Evolutionary conservation across 2,329 filamentous ascomycete species (phyloP), one percentile per base, ranked within the genome.

Genomic region (Fusarium sp.): DNA sequence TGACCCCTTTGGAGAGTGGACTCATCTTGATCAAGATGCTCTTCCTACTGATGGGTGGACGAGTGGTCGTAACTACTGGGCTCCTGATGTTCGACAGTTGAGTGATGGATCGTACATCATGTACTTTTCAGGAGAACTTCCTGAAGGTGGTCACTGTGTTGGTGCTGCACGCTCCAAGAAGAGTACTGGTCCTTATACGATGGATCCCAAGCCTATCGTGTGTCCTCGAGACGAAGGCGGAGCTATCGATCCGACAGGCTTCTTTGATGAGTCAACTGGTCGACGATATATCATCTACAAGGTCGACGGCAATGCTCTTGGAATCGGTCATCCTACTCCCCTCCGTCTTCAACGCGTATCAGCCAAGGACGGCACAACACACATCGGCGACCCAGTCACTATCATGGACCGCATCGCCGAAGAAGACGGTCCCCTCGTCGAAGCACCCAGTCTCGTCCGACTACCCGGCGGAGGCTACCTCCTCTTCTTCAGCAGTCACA

Each of bases 251-350:
- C 84, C 91, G 0, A 84, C 88, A 0, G 90, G 88, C 4, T 93
- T 92, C 80, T 76, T 82, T 12, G 91, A 93, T 76, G 78, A 79
- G 12, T 85, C 87, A 50, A 82, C 79, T 22, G 88, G 88, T 33
- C 85, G 80, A 35, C 85, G 87, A 7, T 93, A 91, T 77, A 85
- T 93, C 6, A 82, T 89, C 11, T 93, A 91, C 83, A 93, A 93
- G 80, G 84, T 92, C 30, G 91, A 93, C 79, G 91, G 91, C 40
- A 93, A 92, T 80, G 85, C 84, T 66, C 80, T 87, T 38, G 83
- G 83, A 5, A 65, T 80, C 47, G 83, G 83, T n/a, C 82, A 83
- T 12, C 66, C 82, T 15, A 92, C 90, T 43, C 89, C 90, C 0
- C 85, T 92, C 69, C 85, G 90, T 82, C 82, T 91, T 25, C 89